Conservation (phyloP, 441 rosid genomes). For the Croton setiger region DNA sequence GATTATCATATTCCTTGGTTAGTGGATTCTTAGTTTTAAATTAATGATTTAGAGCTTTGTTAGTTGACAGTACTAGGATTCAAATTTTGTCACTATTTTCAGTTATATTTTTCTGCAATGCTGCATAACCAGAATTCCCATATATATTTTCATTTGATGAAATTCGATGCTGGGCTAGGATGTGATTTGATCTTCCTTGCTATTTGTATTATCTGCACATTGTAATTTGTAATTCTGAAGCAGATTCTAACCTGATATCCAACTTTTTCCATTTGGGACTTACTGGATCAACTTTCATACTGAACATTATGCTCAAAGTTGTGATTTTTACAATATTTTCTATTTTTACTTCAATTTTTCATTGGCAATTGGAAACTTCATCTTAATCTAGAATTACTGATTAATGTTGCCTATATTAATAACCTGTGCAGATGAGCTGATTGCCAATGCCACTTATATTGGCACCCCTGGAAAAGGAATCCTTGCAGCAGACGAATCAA, state of each 20-base stretch:
- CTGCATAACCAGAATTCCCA: background rate
- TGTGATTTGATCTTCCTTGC: background rate
- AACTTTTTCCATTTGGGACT: no score
- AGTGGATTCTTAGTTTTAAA: background rate
- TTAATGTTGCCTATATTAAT: no score
- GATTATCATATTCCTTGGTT: background rate
- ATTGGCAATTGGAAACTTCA: no score
- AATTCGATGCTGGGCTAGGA: background rate
- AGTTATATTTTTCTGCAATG: background rate
- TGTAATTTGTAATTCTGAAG: no score
- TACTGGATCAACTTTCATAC: no score
- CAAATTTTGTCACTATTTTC: background rate
- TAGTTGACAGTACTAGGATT: background rate
- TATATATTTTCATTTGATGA: background rate
- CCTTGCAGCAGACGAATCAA: constrained; percentile 91
- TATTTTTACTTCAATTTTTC: no score
- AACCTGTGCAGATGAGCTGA: constrained; percentile 76
- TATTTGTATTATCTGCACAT: background rate
- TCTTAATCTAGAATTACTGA: no score
- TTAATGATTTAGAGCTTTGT: background rate
- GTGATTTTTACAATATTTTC: background rate
- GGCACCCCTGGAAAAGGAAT: constrained; percentile 81
- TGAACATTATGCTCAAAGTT: no score
- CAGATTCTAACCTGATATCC: no score
- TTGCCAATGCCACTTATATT: constrained; percentile 61